Conservation (phyloP, 805 yeast species). For the Lachancea quebecensis region DNA sequence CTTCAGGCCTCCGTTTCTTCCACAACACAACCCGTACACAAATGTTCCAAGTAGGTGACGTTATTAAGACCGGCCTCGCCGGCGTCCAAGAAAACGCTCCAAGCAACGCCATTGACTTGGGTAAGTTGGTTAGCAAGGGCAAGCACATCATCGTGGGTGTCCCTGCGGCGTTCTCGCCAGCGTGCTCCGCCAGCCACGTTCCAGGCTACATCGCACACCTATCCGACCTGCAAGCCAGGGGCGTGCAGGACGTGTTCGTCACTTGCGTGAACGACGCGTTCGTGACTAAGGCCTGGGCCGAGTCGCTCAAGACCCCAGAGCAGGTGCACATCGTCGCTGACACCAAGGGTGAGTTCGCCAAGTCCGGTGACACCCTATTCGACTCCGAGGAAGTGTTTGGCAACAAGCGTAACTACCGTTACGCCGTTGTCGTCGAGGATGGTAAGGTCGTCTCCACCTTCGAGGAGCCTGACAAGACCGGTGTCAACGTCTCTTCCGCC, state of each 20-base stretch:
- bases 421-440: constrained; percentile 66
- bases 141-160: constrained; percentile 53
- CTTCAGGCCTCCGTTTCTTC: not conserved
- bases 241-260: constrained; percentile 54
- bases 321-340: constrained; percentile 64
- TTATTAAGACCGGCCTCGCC: constrained; percentile 48
- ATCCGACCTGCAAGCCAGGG: constrained; percentile 52
- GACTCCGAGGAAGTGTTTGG: constrained; percentile 79
- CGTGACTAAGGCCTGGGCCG: constrained; percentile 77
- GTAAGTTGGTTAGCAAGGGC: constrained; percentile 41
- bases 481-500: constrained; percentile 47
- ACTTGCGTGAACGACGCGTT: constrained; percentile 84
- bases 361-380: constrained; percentile 56
- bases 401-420: constrained; percentile 65
- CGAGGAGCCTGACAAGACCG: constrained; percentile 75
- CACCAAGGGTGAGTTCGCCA: constrained; percentile 66
- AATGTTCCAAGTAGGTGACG: constrained; percentile 48
- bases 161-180: constrained; percentile 83
- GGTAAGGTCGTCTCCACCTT: constrained; percentile 62
- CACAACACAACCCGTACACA: constrained; percentile 9
- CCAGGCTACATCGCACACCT: constrained; percentile 57
- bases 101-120: constrained; percentile 51
- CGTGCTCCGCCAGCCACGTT: constrained; percentile 63
- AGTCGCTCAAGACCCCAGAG: constrained; percentile 32
- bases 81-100: constrained; percentile 56